A percentile compares a stretch with the other conserved stretches of the same genome.
Evolutionary conservation across 2,329 filamentous ascomycete species (phyloP).

Genomic region (Cercospora sp.): DNA sequence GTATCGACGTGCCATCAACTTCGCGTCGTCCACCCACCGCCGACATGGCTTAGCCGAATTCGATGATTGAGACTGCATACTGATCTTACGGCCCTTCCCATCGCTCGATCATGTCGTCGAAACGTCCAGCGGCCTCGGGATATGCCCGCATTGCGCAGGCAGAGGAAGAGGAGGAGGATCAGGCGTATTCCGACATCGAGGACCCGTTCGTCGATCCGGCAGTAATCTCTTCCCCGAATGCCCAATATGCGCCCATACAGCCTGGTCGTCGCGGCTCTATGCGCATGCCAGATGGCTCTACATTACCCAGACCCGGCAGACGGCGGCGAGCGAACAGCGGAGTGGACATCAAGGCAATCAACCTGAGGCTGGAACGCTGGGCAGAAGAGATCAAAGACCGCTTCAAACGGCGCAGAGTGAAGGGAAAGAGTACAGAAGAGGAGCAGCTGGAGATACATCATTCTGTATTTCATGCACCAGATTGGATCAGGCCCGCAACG

Average conservation of each 20-base stretch:
- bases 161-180: constrained; percentile 50
- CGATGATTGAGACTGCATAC: not conserved
- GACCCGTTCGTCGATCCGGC: constrained; percentile 35
- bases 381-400: constrained; percentile 96
- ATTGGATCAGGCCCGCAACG: constrained; percentile 78
- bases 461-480: constrained; percentile 91
- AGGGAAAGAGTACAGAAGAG: constrained; percentile 72
- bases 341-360: constrained; percentile 97
- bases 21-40: not conserved
- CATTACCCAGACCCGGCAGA: constrained; percentile 42
- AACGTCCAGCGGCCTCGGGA: constrained; percentile 49
- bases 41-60: not conserved
- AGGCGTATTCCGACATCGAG: constrained; percentile 44
- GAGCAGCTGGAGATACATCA: constrained; percentile 94
- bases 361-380: constrained; percentile 91
- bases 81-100: not conserved
- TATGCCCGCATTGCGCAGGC: constrained; percentile 56
- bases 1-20: not conserved
- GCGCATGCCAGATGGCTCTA: constrained; percentile 40
- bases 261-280: constrained; percentile 46
- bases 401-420: constrained; percentile 83
- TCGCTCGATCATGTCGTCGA: constrained; percentile 33
- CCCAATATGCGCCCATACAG: constrained; percentile 51
- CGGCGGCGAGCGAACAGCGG: constrained; percentile 75
- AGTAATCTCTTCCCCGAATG: constrained; percentile 39